Evolutionary conservation across 2,329 filamentous ascomycete species (phyloP).

Genomic region (Ilyonectria mors-panacis): DNA sequence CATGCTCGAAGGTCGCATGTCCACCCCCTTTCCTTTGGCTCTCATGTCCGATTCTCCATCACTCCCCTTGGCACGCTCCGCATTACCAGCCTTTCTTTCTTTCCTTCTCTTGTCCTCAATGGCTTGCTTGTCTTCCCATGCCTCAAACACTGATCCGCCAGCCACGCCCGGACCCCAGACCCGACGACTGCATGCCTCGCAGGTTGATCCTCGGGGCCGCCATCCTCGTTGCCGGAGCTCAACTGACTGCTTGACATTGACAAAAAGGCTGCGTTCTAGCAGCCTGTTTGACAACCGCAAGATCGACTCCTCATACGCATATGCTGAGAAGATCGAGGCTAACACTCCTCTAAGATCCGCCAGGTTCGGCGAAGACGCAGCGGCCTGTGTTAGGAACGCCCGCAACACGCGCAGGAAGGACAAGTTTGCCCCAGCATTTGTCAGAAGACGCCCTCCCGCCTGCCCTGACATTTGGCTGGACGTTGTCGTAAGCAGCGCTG

Average conservation of each 20-base stretch:
- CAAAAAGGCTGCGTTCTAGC: slow-evolving; percentile 90
- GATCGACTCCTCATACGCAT: slow-evolving; percentile 94
- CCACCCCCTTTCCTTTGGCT: slow-evolving; percentile 61
- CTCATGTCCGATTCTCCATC: slow-evolving; percentile 52
- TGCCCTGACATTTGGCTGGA: slow-evolving; percentile 63
- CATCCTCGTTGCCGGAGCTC: slow-evolving; percentile 86
- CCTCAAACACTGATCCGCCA: slow-evolving; percentile 81
- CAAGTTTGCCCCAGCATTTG: slow-evolving; percentile 68
- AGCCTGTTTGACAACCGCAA: slow-evolving; percentile 88
- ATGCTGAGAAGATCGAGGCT: slow-evolving; percentile 92
- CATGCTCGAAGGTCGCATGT: slow-evolving; percentile 60
- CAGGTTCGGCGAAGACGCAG: slow-evolving; percentile 85
- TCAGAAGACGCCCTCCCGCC: slow-evolving; percentile 53
- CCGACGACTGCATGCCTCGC: slow-evolving; percentile 86
- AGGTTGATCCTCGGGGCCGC: slow-evolving; percentile 88
- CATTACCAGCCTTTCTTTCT: slow-evolving; percentile 57
- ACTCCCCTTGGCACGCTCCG: slow-evolving; percentile 57
- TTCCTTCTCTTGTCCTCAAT: slow-evolving; percentile 62
- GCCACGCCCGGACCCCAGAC: slow-evolving; percentile 90
- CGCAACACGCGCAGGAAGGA: slow-evolving; percentile 92
- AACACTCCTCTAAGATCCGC: slow-evolving; percentile 89
- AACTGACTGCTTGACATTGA: slow-evolving; percentile 82
- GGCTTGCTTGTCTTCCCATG: slow-evolving; percentile 79
- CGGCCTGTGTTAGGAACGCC: slow-evolving; percentile 88
- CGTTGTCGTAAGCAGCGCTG: slow-evolving; percentile 84